Conservation (phyloP, 257 asterid genomes). For the Solanum boliviense region DNA sequence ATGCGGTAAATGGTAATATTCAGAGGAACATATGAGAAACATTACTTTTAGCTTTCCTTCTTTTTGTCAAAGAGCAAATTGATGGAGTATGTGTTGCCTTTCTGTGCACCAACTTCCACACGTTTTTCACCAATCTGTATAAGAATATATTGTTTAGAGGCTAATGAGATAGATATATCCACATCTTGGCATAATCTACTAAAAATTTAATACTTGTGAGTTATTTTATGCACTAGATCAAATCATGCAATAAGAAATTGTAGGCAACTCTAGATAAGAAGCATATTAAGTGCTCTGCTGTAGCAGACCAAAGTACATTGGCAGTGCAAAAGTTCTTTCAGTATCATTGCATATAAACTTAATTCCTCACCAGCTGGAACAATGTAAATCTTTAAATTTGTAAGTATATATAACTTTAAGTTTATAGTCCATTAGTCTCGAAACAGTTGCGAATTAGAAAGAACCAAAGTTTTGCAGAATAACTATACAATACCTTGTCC, state of each 20-base stretch:
- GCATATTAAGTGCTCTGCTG: background rate
- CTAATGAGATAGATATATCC: background rate
- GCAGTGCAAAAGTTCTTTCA: background rate
- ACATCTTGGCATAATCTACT: background rate
- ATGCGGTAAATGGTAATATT: background rate
- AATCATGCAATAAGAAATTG: background rate
- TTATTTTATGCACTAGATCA: background rate
- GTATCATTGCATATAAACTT: background rate
- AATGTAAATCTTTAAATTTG: background rate
- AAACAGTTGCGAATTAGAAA: background rate
- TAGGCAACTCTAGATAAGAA: background rate
- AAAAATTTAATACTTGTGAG: background rate
- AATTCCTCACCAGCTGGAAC: background rate
- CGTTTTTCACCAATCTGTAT: conserved; percentile 73
- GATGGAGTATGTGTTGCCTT: conserved; percentile 74
- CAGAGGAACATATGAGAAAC: background rate
- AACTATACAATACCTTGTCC: conserved; percentile 64
- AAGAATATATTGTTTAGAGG: background rate
- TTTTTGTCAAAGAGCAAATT: conserved; percentile 60
- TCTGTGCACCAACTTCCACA: conserved; percentile 65
- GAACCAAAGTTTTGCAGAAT: background rate
- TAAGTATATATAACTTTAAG: background rate
- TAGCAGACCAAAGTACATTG: background rate
- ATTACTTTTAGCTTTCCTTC: conserved; percentile 27
- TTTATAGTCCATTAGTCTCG: background rate